These are phyloP conservation scores for Malus sieversii DNA, from an alignment of 306 rosid genomes.

Conservation along the genomic window DNA sequence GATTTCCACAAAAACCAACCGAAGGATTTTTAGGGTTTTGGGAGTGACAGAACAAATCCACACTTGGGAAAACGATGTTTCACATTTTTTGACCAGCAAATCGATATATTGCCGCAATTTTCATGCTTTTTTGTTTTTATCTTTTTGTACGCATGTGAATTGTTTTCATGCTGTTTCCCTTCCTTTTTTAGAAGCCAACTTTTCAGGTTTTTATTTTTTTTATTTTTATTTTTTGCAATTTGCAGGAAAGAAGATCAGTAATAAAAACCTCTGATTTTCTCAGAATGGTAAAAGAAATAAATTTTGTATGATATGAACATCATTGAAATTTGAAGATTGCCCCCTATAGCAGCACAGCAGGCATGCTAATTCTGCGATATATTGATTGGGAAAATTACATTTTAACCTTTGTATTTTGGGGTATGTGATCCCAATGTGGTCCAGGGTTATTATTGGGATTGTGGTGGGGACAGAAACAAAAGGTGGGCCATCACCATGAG, in stretches of 20 bases:
- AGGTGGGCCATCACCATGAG: neutral
- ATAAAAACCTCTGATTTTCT: neutral
- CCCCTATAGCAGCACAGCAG: neutral
- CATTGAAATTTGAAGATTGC: neutral
- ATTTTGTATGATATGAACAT: slow-evolving; percentile 4
- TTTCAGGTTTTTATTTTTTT: neutral
- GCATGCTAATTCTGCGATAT: neutral
- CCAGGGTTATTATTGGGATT: neutral
- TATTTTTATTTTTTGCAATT: neutral
- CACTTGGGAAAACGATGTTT: neutral
- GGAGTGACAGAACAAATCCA: neutral
- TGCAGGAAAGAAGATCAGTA: neutral
- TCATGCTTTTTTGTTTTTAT: no score
- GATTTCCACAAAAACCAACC: neutral
- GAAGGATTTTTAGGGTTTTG: neutral
- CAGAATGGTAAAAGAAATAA: neutral
- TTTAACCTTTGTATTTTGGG: neutral
- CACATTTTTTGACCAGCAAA: neutral
- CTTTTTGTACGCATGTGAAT: neutral
- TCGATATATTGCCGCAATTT: neutral
- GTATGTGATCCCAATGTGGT: no score
- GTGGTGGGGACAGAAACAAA: neutral
- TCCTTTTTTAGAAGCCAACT: neutral
- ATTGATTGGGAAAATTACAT: neutral
- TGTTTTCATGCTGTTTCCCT: neutral